Conservation (phyloP, 345 rosid species). For the Gossypium sturtianum region DNA sequence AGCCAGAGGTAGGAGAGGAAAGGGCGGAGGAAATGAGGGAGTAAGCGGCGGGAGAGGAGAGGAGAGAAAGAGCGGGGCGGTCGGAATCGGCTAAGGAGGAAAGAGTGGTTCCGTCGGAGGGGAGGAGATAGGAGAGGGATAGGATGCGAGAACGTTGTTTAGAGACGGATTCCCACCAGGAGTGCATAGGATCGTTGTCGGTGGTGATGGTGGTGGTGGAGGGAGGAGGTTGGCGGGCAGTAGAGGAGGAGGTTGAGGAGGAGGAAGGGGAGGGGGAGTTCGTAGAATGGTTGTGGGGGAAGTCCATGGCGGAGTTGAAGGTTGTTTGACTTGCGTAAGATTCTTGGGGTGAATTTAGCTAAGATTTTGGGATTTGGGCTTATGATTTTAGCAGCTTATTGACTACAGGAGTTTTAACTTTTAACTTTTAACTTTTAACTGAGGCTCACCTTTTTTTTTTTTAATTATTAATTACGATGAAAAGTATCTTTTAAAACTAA, state of each 20-base stretch:
- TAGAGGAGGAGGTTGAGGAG: conserved; percentile 25
- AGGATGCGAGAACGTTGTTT: conserved; percentile 82
- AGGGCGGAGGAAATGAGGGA: conserved; percentile 47
- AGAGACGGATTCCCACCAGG: conserved; percentile 98
- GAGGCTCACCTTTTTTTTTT: too few relatives aligned
- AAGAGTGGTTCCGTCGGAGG: conserved; percentile 31
- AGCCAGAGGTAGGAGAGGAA: conserved; percentile 54
- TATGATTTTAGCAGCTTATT: too few relatives aligned
- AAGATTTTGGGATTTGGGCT: too few relatives aligned
- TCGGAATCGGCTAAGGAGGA: conserved; percentile 88
- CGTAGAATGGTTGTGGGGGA: conserved; percentile 22
- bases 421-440: too few relatives aligned
- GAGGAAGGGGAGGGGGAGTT: conserved; percentile 39
- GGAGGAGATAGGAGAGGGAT: conserved; percentile 60
- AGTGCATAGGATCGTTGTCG: conserved; percentile 65
- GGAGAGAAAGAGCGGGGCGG: conserved; percentile 85
- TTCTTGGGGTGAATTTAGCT: too few relatives aligned
- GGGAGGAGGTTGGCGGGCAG: conserved; percentile 19
- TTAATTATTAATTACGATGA: too few relatives aligned
- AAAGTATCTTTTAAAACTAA: too few relatives aligned
- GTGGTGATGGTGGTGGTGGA: conserved; percentile 4
- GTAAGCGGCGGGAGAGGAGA: conserved; percentile 67
- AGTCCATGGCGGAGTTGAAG: conserved; percentile 33
- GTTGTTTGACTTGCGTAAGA: neutral
- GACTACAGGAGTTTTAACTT: too few relatives aligned